Percentiles rank a stretch among this genome's conserved stretches.
phyloP scores from a whole-genome alignment of 148 eudicot species.

The Simmondsia chinensis region DNA sequence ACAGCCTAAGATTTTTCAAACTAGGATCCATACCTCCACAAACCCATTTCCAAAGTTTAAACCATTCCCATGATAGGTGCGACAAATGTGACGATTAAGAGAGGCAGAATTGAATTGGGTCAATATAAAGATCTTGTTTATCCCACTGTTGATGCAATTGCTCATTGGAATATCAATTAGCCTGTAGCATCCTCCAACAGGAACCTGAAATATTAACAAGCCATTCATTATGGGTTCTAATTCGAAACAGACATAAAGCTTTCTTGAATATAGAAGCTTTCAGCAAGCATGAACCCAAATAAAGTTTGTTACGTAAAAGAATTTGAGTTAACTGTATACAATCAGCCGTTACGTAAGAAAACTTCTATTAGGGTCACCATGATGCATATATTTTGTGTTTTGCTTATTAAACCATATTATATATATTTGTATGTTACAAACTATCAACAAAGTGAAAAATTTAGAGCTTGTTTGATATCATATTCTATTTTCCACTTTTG shows the following conservation, averaged over 20 bases:
- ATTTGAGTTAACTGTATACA: no score
- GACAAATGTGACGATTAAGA: slow-evolving; percentile 84
- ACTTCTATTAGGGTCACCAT: no score
- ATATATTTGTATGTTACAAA: no score
- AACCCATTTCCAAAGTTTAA: slow-evolving; percentile 91
- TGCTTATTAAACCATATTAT: no score
- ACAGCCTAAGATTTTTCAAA: background rate
- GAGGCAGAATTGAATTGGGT: slow-evolving; percentile 97
- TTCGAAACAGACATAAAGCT: background rate
- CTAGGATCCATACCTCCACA: slow-evolving; percentile 55
- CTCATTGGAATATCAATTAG: slow-evolving; percentile 99
- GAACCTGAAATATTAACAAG: slow-evolving; percentile 51
- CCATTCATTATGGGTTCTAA: background rate
- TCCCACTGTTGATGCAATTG: slow-evolving; percentile 93
- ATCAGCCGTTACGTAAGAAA: no score
- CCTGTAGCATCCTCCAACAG: slow-evolving; percentile 91
- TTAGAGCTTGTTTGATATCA: no score
- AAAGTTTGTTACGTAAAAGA: no score
- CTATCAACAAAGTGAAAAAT: no score
- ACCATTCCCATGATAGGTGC: slow-evolving; percentile 84
- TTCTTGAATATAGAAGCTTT: no score
- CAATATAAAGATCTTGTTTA: slow-evolving; percentile 72
- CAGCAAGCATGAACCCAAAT: no score
- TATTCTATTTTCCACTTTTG: no score
- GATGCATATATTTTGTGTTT: no score